Evolutionary conservation across 192 early-diverging fungal genomes (phyloP).

Genomic region (Borealophlyctis nickersoniae): DNA sequence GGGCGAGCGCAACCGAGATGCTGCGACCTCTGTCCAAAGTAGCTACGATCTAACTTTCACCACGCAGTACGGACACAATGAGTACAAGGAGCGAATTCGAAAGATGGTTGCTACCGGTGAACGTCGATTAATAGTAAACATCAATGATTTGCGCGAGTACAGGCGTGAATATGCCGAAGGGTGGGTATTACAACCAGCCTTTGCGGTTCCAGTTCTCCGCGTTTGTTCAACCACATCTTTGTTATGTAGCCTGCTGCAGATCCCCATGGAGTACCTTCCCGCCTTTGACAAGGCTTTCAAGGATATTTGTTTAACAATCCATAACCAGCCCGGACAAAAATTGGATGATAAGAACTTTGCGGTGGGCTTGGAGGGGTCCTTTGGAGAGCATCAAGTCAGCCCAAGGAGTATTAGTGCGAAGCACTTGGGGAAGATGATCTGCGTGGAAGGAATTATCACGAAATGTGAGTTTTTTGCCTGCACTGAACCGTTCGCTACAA

Average conservation of each 20-base stretch:
- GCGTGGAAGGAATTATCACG: constrained; percentile 96
- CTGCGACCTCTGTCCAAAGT: not conserved
- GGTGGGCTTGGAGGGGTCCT: constrained; percentile 86
- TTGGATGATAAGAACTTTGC: constrained; percentile 54
- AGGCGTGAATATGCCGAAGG: constrained; percentile 68
- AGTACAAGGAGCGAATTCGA: constrained; percentile 51
- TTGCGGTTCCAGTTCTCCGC: constrained; percentile 4
- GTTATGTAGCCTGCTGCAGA: constrained; percentile 54
- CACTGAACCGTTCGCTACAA: not conserved
- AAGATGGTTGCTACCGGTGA: constrained; percentile 42
- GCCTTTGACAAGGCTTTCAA: constrained; percentile 77
- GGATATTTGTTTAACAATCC: constrained; percentile 44
- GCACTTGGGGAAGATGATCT: constrained; percentile 83
- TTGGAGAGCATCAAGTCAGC: constrained; percentile 84
- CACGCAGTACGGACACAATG: constrained; percentile 55
- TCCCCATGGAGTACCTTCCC: constrained; percentile 81
- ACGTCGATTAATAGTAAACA: constrained; percentile 77
- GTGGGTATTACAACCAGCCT: constrained; percentile 37
- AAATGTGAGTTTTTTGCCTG: constrained; percentile 68
- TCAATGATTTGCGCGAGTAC: constrained; percentile 84
- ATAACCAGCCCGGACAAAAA: constrained; percentile 10
- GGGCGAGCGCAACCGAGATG: too few relatives aligned
- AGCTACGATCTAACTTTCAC: too few relatives aligned
- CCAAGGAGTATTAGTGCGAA: constrained; percentile 80
- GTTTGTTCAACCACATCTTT: constrained; percentile 7